A percentile compares a stretch with the other conserved stretches of the same genome.
These are phyloP conservation scores for Pseudozyma hubeiensis DNA, from an alignment of 1,284 basidiomycete genomes.

Conservation along the genomic window DNA sequence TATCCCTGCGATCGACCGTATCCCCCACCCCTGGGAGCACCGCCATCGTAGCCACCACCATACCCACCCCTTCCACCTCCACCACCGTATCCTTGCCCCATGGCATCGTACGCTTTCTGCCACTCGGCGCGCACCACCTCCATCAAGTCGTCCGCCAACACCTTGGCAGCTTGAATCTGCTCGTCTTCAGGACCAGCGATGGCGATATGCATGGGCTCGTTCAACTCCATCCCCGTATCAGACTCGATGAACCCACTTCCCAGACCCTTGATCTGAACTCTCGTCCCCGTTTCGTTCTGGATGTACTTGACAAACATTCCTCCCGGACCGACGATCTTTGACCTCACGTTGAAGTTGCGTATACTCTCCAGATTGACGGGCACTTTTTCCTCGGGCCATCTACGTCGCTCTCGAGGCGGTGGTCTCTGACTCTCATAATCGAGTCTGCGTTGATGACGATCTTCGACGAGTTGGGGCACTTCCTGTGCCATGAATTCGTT, in stretches of 20 bases:
- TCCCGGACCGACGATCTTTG: slow-evolving; percentile 94
- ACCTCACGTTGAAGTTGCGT: slow-evolving; percentile 95
- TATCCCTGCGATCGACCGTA: slow-evolving; percentile 18
- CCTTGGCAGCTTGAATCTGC: slow-evolving; percentile 57
- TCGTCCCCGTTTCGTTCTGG: slow-evolving; percentile 92
- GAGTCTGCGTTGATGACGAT: slow-evolving; percentile 54
- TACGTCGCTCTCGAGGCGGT: slow-evolving; percentile 38
- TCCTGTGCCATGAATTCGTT: slow-evolving; percentile 89
- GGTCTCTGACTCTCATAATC: slow-evolving; percentile 56
- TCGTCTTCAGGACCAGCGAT: slow-evolving; percentile 62
- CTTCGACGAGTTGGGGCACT: slow-evolving; percentile 63
- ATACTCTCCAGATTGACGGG: slow-evolving; percentile 87
- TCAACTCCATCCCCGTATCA: slow-evolving; percentile 88
- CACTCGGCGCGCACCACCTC: slow-evolving; percentile 64
- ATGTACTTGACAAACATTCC: slow-evolving; percentile 96
- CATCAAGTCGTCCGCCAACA: slow-evolving; percentile 60
- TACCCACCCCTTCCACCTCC: slow-evolving; percentile 15
- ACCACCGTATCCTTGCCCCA: slow-evolving; percentile 17
- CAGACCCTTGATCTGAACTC: slow-evolving; percentile 96
- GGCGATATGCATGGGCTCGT: slow-evolving; percentile 84
- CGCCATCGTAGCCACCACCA: slow-evolving; percentile 14
- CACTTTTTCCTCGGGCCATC: slow-evolving; percentile 65
- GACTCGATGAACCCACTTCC: slow-evolving; percentile 96
- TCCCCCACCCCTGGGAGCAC: slow-evolving; percentile 14
- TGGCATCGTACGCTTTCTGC: slow-evolving; percentile 57